A percentile compares a stretch with the other conserved stretches of the same genome.
Evolutionary conservation across 2,329 filamentous ascomycete species (phyloP).

Genomic region (Capronia epimyces): DNA sequence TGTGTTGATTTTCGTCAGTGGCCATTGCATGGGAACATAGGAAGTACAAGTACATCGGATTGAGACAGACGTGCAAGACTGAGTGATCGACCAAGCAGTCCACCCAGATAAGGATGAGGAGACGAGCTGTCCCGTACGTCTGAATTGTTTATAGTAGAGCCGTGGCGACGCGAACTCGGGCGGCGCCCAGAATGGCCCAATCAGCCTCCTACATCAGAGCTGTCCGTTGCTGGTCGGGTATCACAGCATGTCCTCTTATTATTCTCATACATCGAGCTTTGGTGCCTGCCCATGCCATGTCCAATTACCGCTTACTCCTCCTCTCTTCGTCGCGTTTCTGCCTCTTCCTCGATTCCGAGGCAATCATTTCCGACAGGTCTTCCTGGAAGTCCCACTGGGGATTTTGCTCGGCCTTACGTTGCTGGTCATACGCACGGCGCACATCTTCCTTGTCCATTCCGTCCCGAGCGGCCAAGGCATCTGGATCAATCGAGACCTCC

Average conservation of each 20-base stretch:
- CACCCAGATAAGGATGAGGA: too few relatives aligned
- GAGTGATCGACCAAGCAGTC: too few relatives aligned
- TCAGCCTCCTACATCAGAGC: too few relatives aligned
- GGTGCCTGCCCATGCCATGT: background rate
- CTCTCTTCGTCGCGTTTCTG: conserved; percentile 82
- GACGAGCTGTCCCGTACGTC: too few relatives aligned
- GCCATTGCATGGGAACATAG: too few relatives aligned
- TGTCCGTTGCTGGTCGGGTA: too few relatives aligned
- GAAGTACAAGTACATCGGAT: too few relatives aligned
- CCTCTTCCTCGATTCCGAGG: conserved; percentile 83
- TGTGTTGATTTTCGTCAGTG: too few relatives aligned
- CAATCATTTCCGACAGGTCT: conserved; percentile 93
- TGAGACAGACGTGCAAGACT: too few relatives aligned
- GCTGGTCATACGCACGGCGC: conserved; percentile 69
- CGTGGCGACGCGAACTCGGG: too few relatives aligned
- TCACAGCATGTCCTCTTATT: background rate
- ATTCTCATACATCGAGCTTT: background rate
- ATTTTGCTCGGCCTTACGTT: conserved; percentile 60
- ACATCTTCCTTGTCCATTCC: conserved; percentile 81
- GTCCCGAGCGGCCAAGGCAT: conserved; percentile 67
- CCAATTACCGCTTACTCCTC: conserved; percentile 51
- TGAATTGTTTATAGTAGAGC: too few relatives aligned
- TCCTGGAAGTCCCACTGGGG: conserved; percentile 75
- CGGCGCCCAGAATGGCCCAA: too few relatives aligned
- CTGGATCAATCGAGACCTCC: conserved; percentile 84